phyloP scores from a whole-genome alignment of 106 monocot genomes.

The Triglochin maritima region DNA sequence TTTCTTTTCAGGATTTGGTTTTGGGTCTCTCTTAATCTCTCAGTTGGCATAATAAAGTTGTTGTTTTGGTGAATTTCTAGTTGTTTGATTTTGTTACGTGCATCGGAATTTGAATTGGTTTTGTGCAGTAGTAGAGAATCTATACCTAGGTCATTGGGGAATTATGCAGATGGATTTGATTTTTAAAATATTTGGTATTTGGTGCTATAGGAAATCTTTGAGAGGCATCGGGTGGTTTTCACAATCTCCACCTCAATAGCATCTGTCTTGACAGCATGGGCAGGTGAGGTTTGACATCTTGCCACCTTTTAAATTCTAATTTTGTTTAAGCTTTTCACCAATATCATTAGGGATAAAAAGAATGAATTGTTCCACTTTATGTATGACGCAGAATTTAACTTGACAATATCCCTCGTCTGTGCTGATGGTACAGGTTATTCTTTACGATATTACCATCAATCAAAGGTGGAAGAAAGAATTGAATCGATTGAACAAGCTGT shows the following conservation, averaged over 20 bases:
- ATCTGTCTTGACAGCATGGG: slow-evolving; percentile 87
- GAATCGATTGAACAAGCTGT: slow-evolving; percentile 75
- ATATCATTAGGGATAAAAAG: not conserved
- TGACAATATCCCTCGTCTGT: too few species aligned
- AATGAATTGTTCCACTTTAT: not conserved
- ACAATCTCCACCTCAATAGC: slow-evolving; percentile 76
- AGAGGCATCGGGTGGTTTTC: slow-evolving; percentile 75
- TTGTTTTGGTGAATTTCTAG: too few species aligned
- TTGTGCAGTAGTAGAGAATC: too few species aligned
- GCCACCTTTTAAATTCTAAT: not conserved
- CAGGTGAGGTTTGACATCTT: slow-evolving; percentile 30
- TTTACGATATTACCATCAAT: slow-evolving; percentile 66
- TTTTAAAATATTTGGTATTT: not conserved
- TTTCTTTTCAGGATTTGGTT: too few species aligned
- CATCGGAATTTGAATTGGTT: too few species aligned
- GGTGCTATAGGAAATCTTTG: slow-evolving; percentile 57
- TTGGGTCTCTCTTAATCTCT: too few species aligned
- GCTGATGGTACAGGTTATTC: slow-evolving; percentile 50
- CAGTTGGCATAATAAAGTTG: too few species aligned
- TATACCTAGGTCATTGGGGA: too few species aligned
- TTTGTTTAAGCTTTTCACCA: not conserved
- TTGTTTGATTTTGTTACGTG: too few species aligned
- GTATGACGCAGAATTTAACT: too few species aligned
- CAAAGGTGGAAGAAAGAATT: slow-evolving; percentile 65
- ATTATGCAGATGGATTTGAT: too few species aligned